Evolutionary conservation across 2,329 filamentous ascomycete genomes (phyloP).

Genomic region (Cryphonectria nitschkei): DNA sequence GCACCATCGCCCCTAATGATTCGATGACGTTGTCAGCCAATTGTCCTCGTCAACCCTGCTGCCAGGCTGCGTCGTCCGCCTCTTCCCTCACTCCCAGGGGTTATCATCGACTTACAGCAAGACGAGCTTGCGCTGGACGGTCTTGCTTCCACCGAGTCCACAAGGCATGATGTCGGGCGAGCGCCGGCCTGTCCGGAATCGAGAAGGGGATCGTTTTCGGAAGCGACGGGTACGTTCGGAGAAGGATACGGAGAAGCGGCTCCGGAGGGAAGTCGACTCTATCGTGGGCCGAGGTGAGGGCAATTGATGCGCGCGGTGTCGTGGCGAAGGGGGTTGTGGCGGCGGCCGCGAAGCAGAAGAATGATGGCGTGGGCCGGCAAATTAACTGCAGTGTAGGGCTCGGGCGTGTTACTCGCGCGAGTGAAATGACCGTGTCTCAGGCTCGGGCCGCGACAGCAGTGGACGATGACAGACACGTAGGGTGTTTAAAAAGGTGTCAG

Average conservation of each 20-base stretch:
- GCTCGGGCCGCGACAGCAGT: conserved; percentile 11
- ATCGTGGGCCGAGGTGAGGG: not conserved
- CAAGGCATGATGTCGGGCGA: conserved; percentile 19
- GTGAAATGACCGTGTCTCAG: conserved; percentile 23
- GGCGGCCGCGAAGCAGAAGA: not conserved
- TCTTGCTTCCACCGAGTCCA: conserved; percentile 55
- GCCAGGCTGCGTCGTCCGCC: not conserved
- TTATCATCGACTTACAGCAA: conserved; percentile 67
- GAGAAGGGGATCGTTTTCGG: conserved; percentile 1
- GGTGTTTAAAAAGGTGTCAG: not conserved
- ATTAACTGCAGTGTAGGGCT: conserved; percentile 5
- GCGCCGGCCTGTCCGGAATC: not conserved
- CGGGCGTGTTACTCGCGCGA: conserved; percentile 9
- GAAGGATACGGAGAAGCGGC: not conserved
- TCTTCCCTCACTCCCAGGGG: not conserved
- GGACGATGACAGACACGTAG: conserved; percentile 1
- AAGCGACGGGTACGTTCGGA: not conserved
- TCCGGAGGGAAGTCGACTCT: conserved; percentile 3
- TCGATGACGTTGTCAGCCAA: conserved; percentile 19
- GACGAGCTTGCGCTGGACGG: conserved; percentile 94
- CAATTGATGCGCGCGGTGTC: not conserved
- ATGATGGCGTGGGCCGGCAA: conserved; percentile 3
- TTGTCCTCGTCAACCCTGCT: not conserved
- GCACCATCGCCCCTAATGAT: conserved; percentile 82
- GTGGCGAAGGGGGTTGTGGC: not conserved